These are phyloP conservation scores for Acer yangbiense DNA, from an alignment of 345 rosid species.

Conservation along the genomic window DNA sequence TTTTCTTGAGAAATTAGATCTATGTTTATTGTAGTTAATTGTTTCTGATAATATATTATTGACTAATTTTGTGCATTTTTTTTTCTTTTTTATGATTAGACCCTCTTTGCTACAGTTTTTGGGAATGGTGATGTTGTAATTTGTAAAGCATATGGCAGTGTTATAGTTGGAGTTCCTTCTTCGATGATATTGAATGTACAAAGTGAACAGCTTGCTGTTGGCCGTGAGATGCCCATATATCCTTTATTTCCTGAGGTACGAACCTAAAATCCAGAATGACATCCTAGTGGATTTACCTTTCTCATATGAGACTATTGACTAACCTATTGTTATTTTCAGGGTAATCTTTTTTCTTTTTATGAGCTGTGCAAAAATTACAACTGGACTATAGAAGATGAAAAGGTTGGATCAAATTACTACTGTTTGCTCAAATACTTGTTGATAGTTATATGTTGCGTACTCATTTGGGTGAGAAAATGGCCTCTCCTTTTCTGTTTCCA, in stretches of 20 bases:
- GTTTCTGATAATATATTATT: slow-evolving; percentile 8
- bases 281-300: slow-evolving; percentile 15
- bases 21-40: not conserved
- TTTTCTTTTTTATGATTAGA: slow-evolving; percentile 46
- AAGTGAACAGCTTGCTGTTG: slow-evolving; percentile 79
- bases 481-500: slow-evolving; percentile 30
- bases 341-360: slow-evolving; percentile 73
- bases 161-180: slow-evolving; percentile 76
- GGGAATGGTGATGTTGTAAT: slow-evolving; percentile 57
- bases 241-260: slow-evolving; percentile 84
- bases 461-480: not conserved
- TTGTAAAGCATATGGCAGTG: slow-evolving; percentile 64
- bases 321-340: slow-evolving; percentile 51
- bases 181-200: slow-evolving; percentile 63
- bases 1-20: not conserved
- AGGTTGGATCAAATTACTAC: slow-evolving; percentile 42
- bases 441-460: slow-evolving; percentile 5
- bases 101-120: slow-evolving; percentile 62
- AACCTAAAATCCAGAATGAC: slow-evolving; percentile 27
- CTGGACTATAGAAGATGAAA: slow-evolving; percentile 77
- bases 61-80: slow-evolving; percentile 19
- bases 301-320: slow-evolving; percentile 26
- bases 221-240: slow-evolving; percentile 69
- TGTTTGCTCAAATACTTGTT: slow-evolving; percentile 14
- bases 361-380: slow-evolving; percentile 72